Evolutionary conservation across 176 grass and related monocot species (phyloP).

Genomic region (Chloris gayana): DNA sequence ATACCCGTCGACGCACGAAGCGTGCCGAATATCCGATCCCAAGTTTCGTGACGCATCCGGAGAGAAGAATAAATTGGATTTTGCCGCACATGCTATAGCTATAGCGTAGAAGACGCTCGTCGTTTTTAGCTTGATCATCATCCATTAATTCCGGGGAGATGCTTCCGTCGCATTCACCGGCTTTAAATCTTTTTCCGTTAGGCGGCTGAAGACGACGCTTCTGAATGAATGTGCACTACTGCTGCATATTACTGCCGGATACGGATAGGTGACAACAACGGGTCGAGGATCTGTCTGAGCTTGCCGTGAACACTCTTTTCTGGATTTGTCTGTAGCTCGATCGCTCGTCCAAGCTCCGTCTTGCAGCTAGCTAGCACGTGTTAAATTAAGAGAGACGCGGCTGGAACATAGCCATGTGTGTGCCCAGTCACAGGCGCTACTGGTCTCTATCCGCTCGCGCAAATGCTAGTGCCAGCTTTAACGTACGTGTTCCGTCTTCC

Average conservation of each 20-base stretch:
- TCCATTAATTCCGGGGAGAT: too few species aligned
- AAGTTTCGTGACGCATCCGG: neutral
- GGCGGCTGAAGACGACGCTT: too few species aligned
- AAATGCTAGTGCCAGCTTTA: neutral
- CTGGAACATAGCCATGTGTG: too few species aligned
- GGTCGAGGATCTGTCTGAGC: too few species aligned
- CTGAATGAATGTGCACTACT: too few species aligned
- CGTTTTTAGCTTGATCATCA: neutral
- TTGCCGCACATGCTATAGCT: neutral
- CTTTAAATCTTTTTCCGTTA: neutral
- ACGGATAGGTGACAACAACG: too few species aligned
- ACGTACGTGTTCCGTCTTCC: neutral
- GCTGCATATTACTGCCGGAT: too few species aligned
- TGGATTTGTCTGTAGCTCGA: too few species aligned
- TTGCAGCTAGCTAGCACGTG: neutral
- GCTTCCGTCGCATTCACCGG: neutral
- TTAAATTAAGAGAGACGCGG: neutral
- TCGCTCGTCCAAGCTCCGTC: too few species aligned
- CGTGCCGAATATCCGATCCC: neutral
- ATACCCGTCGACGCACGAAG: neutral
- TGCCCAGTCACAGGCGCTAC: too few species aligned
- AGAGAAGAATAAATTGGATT: too few species aligned
- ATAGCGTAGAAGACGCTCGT: conserved; percentile 22
- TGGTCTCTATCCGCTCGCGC: neutral
- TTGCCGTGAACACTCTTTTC: too few species aligned